Conservation (phyloP, 306 rosid species). For the Alnus rubra region DNA sequence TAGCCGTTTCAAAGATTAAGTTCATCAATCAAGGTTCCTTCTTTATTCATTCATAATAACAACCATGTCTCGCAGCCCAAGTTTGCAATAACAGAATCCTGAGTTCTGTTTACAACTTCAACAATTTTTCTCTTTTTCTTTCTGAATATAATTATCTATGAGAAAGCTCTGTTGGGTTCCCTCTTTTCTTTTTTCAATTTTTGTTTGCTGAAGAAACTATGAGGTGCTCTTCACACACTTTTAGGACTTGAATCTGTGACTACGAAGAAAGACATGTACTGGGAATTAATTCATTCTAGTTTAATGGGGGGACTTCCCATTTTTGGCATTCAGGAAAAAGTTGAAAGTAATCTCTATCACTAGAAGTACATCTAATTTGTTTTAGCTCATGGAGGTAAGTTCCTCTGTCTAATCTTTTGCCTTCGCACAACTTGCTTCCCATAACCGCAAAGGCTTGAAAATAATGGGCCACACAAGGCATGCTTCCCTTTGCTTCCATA, state of each 20-base stretch:
- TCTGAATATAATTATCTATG: neutral
- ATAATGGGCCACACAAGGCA: neutral
- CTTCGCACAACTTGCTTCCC: neutral
- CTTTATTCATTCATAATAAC: neutral
- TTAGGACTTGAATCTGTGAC: neutral
- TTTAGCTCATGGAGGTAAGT: neutral
- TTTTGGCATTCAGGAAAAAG: neutral
- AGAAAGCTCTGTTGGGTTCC: neutral
- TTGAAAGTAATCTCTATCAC: neutral
- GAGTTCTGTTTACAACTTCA: neutral
- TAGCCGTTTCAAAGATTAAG: neutral
- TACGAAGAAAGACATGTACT: neutral
- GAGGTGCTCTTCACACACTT: neutral
- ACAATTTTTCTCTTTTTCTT: neutral
- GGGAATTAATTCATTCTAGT: too few relatives aligned
- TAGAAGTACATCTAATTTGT: constrained; percentile 1
- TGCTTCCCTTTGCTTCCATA: neutral
- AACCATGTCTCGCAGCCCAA: neutral
- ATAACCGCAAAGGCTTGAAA: neutral
- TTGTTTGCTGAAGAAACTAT: too few relatives aligned
- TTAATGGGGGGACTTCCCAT: neutral
- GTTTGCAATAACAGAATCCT: neutral
- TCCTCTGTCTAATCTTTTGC: neutral
- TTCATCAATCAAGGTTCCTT: neutral
- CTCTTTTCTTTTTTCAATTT: neutral